Conservation (phyloP, 78 protist species). For the Emiliania huxleyi region DNA sequence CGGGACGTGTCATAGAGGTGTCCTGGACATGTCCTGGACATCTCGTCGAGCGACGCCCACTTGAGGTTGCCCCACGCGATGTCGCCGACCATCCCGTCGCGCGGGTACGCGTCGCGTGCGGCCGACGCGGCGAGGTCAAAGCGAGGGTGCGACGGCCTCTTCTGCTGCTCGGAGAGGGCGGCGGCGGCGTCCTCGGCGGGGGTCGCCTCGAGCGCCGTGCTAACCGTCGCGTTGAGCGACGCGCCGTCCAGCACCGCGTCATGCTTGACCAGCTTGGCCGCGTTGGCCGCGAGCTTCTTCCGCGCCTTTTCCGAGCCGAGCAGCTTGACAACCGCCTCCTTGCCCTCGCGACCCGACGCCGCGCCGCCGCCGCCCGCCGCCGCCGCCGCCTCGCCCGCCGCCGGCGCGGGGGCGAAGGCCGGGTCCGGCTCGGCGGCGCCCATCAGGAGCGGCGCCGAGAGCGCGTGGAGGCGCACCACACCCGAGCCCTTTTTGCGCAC, state of each 20-base stretch:
- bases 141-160: not conserved
- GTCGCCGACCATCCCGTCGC: not conserved
- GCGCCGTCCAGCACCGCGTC: not conserved
- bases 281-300: not conserved
- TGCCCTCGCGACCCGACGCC: no score
- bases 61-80: not conserved
- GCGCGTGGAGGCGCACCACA: not conserved
- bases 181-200: not conserved
- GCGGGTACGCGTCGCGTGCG: not conserved
- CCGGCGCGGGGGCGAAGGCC: not conserved
- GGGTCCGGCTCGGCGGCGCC: not conserved
- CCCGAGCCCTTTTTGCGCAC: not conserved
- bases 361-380: not conserved
- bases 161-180: not conserved
- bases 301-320: not conserved
- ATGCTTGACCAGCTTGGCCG: not conserved
- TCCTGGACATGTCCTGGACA: no score
- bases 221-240: not conserved
- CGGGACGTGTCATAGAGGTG: no score
- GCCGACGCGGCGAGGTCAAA: not conserved
- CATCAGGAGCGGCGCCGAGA: not conserved
- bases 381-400: not conserved
- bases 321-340: not conserved
- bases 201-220: not conserved
- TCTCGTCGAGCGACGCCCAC: not conserved